A percentile compares a stretch with the other conserved stretches of the same genome.
Conservation (phyloP, 2,329 filamentous ascomycete genomes). For the Ampelomyces quisqualis region DNA sequence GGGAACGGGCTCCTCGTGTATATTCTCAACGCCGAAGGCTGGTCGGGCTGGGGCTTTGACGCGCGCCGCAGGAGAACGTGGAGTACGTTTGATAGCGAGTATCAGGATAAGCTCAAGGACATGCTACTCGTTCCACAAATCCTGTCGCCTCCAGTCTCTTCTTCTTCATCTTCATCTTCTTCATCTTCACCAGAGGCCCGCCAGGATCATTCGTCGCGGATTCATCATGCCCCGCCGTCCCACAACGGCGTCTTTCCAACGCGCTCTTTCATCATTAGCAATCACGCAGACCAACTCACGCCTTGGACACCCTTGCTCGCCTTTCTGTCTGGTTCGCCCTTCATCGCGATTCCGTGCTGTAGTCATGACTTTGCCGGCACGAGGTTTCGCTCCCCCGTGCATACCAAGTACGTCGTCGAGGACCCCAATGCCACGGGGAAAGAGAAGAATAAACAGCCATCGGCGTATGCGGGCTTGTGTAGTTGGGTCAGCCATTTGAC, state of each 20-base stretch:
- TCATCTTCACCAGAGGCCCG: too few relatives aligned
- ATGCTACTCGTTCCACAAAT: constrained; percentile 61
- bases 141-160: constrained; percentile 24
- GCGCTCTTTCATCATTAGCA: constrained; percentile 90
- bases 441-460: constrained; percentile 51
- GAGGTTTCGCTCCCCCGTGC: constrained; percentile 62
- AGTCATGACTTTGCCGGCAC: constrained; percentile 81
- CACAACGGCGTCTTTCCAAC: constrained; percentile 67
- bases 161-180: background rate
- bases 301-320: constrained; percentile 93
- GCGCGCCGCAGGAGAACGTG: constrained; percentile 84
- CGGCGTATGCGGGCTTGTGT: constrained; percentile 81
- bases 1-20: constrained; percentile 90
- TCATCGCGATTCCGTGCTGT: constrained; percentile 94
- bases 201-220: too few relatives aligned
- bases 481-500: constrained; percentile 73
- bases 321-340: constrained; percentile 71
- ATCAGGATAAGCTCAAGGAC: constrained; percentile 57
- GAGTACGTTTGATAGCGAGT: constrained; percentile 63
- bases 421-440: constrained; percentile 18
- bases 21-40: constrained; percentile 78
- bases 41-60: constrained; percentile 86
- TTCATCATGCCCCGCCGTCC: constrained; percentile 9
- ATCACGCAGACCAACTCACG: constrained; percentile 95
- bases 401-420: constrained; percentile 19